Evolutionary conservation across 352 stramenopile species (phyloP).

Genomic region (Peronospora farinosa): DNA sequence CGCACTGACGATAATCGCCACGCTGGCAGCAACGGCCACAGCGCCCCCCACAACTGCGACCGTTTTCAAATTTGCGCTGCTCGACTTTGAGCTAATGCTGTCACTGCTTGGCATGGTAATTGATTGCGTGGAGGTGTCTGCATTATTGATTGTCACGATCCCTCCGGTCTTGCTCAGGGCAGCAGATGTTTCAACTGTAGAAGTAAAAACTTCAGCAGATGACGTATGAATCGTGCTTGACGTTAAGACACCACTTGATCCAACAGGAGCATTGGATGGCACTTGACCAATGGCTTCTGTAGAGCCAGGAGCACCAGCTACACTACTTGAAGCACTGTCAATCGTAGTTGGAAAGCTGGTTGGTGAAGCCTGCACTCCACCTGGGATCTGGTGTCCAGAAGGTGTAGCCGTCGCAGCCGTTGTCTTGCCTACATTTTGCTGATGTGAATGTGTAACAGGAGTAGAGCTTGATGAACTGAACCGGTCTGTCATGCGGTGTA

Average conservation of each 20-base stretch:
- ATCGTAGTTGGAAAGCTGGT: constrained; percentile 8
- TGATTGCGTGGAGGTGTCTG: constrained; percentile 11
- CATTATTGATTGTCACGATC: constrained; percentile 20
- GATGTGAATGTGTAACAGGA: constrained; percentile 49
- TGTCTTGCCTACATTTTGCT: constrained; percentile 30
- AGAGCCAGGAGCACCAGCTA: constrained; percentile 4
- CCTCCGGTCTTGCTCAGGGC: constrained; percentile 18
- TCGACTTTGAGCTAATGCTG: constrained; percentile 24
- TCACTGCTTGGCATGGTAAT: constrained; percentile 20
- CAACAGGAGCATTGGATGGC: constrained; percentile 7
- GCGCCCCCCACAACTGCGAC: constrained; percentile 64
- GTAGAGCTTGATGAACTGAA: constrained; percentile 74
- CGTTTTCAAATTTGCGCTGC: constrained; percentile 38
- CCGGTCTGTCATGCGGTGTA: constrained; percentile 45
- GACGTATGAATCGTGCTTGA: constrained; percentile 12
- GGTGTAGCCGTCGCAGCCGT: constrained; percentile 8
- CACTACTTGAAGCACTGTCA: constrained; percentile 9
- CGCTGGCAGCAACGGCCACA: constrained; percentile 63
- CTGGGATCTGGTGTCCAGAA: constrained; percentile 1
- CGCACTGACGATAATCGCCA: constrained; percentile 67
- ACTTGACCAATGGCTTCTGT: constrained; percentile 4
- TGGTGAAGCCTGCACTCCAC: constrained; percentile 9
- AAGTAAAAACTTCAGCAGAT: constrained; percentile 7
- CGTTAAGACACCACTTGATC: constrained; percentile 9
- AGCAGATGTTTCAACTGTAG: constrained; percentile 9